Evolutionary conservation across 352 stramenopile genomes (phyloP).

Genomic region (Blastocystis sp.): DNA sequence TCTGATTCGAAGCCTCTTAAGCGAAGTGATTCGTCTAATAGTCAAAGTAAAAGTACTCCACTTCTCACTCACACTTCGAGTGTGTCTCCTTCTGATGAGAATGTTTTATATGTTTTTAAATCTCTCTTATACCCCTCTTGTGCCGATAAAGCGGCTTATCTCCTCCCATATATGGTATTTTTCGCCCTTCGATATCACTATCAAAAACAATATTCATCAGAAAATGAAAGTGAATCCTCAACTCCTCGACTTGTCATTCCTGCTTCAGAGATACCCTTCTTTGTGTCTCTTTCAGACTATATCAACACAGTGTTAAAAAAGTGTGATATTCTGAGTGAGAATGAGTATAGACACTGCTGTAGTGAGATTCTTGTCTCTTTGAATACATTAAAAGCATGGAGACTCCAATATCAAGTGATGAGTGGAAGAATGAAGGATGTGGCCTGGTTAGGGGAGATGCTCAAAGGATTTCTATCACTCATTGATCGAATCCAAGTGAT

Average conservation of each 20-base stretch:
- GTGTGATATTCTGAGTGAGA: slow-evolving; percentile 10
- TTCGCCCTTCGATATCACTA: not conserved
- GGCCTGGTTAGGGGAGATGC: not conserved
- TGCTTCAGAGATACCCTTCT: not conserved
- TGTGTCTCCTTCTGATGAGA: not conserved
- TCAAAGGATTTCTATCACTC: not conserved
- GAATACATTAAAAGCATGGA: slow-evolving; percentile 31
- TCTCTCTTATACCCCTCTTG: slow-evolving; percentile 9
- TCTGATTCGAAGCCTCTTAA: no score
- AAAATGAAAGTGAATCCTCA: not conserved
- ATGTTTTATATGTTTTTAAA: not conserved
- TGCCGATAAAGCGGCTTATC: slow-evolving; percentile 18
- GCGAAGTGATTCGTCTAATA: not conserved
- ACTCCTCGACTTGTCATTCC: not conserved
- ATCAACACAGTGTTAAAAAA: not conserved
- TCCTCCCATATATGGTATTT: not conserved
- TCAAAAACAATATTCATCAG: not conserved
- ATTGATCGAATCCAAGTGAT: not conserved
- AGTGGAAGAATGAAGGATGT: not conserved
- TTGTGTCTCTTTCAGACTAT: not conserved
- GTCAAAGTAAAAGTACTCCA: not conserved
- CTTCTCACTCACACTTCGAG: not conserved
- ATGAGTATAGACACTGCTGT: slow-evolving; percentile 19
- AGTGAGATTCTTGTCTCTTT: not conserved
- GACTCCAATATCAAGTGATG: not conserved